Conservation (phyloP, 352 stramenopile genomes). For the Phytophthora pistaciae region DNA sequence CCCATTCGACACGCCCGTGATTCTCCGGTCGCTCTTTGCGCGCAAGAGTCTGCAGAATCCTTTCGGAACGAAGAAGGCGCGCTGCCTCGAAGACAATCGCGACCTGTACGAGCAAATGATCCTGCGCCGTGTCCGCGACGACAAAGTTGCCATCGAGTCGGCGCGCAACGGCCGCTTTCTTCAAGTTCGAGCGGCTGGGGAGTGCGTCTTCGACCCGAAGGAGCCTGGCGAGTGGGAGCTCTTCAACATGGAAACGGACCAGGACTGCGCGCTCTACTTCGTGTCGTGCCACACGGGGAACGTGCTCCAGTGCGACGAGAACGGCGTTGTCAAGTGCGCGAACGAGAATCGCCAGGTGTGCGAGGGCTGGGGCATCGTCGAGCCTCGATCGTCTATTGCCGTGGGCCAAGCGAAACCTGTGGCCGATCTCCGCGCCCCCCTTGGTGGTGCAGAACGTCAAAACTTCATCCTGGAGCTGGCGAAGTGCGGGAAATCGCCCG, state of each 20-base stretch:
- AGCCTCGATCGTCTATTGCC: slow-evolving; percentile 9
- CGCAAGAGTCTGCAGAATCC: slow-evolving; percentile 41
- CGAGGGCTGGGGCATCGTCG: slow-evolving; percentile 39
- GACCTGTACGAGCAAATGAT: slow-evolving; percentile 41
- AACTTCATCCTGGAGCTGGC: slow-evolving; percentile 38
- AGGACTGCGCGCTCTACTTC: slow-evolving; percentile 33
- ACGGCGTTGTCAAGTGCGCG: slow-evolving; percentile 25
- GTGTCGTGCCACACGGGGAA: slow-evolving; percentile 41
- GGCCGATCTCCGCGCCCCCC: neutral
- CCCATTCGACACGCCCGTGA: slow-evolving; percentile 37
- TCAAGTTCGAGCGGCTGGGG: slow-evolving; percentile 31
- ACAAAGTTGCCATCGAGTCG: slow-evolving; percentile 45
- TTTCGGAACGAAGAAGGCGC: slow-evolving; percentile 41
- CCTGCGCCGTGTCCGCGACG: slow-evolving; percentile 36
- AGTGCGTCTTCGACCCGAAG: slow-evolving; percentile 43
- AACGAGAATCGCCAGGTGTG: slow-evolving; percentile 28
- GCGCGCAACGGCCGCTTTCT: slow-evolving; percentile 34
- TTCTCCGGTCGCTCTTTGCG: slow-evolving; percentile 35
- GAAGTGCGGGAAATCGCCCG: slow-evolving; percentile 31
- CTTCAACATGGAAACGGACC: slow-evolving; percentile 48
- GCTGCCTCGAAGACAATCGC: slow-evolving; percentile 35
- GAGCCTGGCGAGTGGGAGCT: slow-evolving; percentile 35
- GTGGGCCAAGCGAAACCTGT: neutral
- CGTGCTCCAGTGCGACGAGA: slow-evolving; percentile 34
- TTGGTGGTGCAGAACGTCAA: slow-evolving; percentile 20